phyloP scores from a whole-genome alignment of 371 early-diverging fungal genomes.

The Coemansia sp. region DNA sequence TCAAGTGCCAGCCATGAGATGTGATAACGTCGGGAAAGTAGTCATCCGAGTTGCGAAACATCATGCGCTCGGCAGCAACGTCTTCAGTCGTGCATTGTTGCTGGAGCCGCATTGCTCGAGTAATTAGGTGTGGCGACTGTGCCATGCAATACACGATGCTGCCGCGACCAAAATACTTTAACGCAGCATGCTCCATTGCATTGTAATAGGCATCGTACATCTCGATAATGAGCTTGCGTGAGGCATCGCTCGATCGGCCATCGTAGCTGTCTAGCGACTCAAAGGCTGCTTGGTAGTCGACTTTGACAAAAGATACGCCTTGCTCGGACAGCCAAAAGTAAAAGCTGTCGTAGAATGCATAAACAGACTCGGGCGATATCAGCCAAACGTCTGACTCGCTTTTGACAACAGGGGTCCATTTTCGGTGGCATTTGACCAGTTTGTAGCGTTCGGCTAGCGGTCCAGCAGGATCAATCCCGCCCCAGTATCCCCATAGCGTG shows the following conservation, averaged over 20 bases:
- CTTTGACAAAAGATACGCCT: slow-evolving; percentile 46
- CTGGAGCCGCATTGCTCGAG: slow-evolving; percentile 16
- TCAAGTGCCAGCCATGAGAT: slow-evolving; percentile 41
- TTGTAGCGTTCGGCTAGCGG: slow-evolving; percentile 20
- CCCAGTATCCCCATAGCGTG: slow-evolving; percentile 47
- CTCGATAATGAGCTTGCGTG: not conserved
- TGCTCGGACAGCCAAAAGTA: slow-evolving; percentile 33
- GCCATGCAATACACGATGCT: slow-evolving; percentile 38
- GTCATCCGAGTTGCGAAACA: slow-evolving; percentile 38
- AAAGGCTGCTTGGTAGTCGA: slow-evolving; percentile 43
- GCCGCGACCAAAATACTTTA: slow-evolving; percentile 31
- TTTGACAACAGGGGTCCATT: slow-evolving; percentile 6
- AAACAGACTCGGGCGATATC: not conserved
- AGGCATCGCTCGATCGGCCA: not conserved
- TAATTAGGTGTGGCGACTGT: slow-evolving; percentile 30
- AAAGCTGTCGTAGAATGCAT: slow-evolving; percentile 32
- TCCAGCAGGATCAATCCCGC: slow-evolving; percentile 33
- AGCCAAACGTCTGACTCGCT: slow-evolving; percentile 24
- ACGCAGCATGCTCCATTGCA: slow-evolving; percentile 41
- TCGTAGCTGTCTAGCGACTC: slow-evolving; percentile 21
- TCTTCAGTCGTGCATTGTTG: not conserved
- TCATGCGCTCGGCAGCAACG: not conserved
- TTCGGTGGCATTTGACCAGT: slow-evolving; percentile 19
- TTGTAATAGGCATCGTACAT: slow-evolving; percentile 27
- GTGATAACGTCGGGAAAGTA: slow-evolving; percentile 26